Percentiles rank a stretch among this genome's conserved stretches.
These are phyloP conservation scores for Phalaenopsis hybrid DNA, from an alignment of 116 monocot species.

Conservation along the genomic window DNA sequence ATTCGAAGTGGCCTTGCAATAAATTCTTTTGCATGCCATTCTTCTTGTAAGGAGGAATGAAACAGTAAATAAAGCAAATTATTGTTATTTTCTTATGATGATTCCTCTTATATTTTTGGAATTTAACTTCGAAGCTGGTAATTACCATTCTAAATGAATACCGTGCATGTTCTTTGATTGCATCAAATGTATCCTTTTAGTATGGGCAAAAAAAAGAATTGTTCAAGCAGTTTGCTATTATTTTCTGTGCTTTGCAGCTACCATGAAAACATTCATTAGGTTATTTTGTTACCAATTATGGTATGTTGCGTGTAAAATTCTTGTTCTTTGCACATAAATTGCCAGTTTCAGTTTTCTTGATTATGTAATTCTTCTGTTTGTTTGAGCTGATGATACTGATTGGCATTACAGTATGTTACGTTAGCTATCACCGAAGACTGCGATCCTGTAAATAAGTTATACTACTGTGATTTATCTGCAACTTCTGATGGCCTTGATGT, in stretches of 20 bases:
- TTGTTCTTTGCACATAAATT: constrained; percentile 2
- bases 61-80: not conserved
- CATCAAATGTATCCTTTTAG: not conserved
- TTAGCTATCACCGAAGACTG: constrained; percentile 54
- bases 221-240: not conserved
- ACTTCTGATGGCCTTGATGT: constrained; percentile 60
- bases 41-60: not conserved
- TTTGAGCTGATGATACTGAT: constrained; percentile 12
- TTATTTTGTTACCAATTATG: not conserved
- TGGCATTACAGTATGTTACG: constrained; percentile 61
- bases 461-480: constrained; percentile 63
- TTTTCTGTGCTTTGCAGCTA: not conserved
- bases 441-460: constrained; percentile 81
- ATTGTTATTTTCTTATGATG: not conserved
- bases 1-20: not conserved
- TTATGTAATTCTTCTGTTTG: constrained; percentile 2
- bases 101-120: not conserved
- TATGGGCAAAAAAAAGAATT: not conserved
- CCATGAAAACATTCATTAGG: not conserved
- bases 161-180: not conserved
- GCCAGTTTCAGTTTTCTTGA: not conserved
- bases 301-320: not conserved
- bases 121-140: not conserved
- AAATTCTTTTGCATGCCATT: not conserved
- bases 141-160: not conserved